A percentile compares a stretch with the other conserved stretches of the same genome.
These are phyloP conservation scores for Yarrowia bubula DNA, from an alignment of 805 yeast genomes.

Conservation along the genomic window DNA sequence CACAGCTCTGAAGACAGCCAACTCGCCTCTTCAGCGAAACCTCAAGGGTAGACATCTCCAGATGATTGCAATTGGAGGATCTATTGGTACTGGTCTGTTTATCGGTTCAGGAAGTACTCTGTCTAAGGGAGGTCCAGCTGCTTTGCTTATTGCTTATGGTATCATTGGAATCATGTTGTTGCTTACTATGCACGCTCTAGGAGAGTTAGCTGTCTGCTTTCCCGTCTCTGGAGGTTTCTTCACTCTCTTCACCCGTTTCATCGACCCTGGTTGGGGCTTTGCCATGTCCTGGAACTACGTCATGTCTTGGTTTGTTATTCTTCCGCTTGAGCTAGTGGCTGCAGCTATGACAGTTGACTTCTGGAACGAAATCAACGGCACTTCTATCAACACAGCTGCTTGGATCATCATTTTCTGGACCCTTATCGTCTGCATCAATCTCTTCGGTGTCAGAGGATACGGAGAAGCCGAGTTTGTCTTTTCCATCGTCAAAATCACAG, in stretches of 20 bases:
- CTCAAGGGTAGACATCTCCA: constrained; percentile 39
- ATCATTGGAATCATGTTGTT: constrained; percentile 3
- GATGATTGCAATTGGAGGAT: constrained; percentile 33
- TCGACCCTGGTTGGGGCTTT: constrained; percentile 63
- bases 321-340: constrained; percentile 63
- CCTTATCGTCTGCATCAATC: background rate
- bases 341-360: constrained; percentile 39
- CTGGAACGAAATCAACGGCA: constrained; percentile 16
- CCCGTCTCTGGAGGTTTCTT: constrained; percentile 59
- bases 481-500: background rate
- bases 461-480: constrained; percentile 15
- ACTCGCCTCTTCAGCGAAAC: constrained; percentile 53
- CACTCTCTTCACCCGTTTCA: constrained; percentile 54
- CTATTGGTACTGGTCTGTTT: constrained; percentile 75
- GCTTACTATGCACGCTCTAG: constrained; percentile 1
- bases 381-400: background rate
- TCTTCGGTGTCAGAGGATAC: background rate
- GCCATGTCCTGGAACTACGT: constrained; percentile 70
- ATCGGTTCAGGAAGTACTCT: constrained; percentile 33
- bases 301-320: constrained; percentile 56
- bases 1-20: constrained; percentile 45
- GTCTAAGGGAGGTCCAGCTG: background rate
- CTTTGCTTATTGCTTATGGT: background rate
- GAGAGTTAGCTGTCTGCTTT: constrained; percentile 40
- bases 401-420: constrained; percentile 12